Base-by-base conservation (phyloP, 345 rosid species). In the Brassica rapa region DNA sequence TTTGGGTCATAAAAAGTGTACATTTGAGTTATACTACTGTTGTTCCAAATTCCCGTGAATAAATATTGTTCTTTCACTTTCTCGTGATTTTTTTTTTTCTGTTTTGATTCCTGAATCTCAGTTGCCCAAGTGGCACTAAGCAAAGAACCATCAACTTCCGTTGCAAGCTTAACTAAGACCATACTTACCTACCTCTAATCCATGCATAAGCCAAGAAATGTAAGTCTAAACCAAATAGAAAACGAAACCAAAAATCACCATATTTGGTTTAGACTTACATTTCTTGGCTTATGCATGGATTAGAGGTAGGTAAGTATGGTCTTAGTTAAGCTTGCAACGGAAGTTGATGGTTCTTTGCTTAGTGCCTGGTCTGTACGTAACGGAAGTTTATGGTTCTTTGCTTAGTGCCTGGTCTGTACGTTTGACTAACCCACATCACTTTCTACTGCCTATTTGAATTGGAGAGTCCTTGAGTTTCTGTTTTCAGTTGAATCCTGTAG, bases 21-120 rank as follows among this genome's bases (percentile, higher is more conserved):
- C 77, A 78, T 66, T 67, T 67, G 73, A 57, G 63, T 12, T 55
- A 66, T 57, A 2, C 53, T 30, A 60, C 60, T 63, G 8, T n/a
- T 77, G 2, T 64, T 29, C 37, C n/a, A 25, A 15, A 15, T 59
- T 57, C 27, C 62, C 35, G 32, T 66, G 55, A 78, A 77, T 70
- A 53, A 63, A 70, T 14, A 19, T 68, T 76, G 67, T 68, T 30
- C 61, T 76, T 60, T 27, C 30, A 27, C 30, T 27, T 27, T 27
- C 30, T 27, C 30, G 30, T 27, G 30, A 27, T 27, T 27, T 27
- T 27, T 4, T 0, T 41, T 4, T 0, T 41, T 23, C 35, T 64
- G 19, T 39, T 23, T 15, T 4, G 66, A 33, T 4, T 46, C 21
- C 25, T 8, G 11, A 64, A 33, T 51, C 21, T 21, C 35, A 64